Evolutionary conservation across 805 yeast genomes (phyloP), one percentile per base, ranked within the genome.

Genomic region (Blastobotrys terrestris): DNA sequence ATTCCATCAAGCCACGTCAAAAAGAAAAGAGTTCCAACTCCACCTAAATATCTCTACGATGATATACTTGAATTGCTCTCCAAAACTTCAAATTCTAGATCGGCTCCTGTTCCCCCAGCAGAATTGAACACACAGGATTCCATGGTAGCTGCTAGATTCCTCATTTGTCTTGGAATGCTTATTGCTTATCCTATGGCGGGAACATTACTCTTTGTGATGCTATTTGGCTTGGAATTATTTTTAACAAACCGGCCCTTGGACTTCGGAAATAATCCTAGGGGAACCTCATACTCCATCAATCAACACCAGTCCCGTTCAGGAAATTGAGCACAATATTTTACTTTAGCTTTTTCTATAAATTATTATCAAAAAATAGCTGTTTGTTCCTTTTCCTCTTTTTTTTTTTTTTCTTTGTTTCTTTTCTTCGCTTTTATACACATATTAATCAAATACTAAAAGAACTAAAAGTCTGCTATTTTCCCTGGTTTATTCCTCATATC

Each of bases 401-500:
- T 26, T 26, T 26, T 26, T 6, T n/a, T n/a, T n/a, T n/a, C n/a
- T n/a, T n/a, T n/a, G n/a, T n/a, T n/a, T n/a, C n/a, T n/a, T n/a
- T n/a, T n/a, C n/a, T n/a, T n/a, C n/a, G n/a, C n/a, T n/a, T n/a
- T n/a, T n/a, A 41, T 14, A 41, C 18, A n/a, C 8, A 41, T 41
- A 14, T 42, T 11, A 39, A 39, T 16, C 15, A 14, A 14, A 39
- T 39, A 39, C 41, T n/a, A 39, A 39, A 11, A 42, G 16, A 42
- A 7, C 22, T 44, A 21, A 22, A 44, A 44, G n/a, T 44, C 46
- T 11, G 31, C 20, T 3, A 31, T 31, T 18, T 22, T 15, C 3
- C 62, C 62, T 7, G 63, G 63, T 52, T 51, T 52, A 50, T 46
- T 58, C 41, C 52, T 50, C 46, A 59, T 56, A 39, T 55, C 61